phyloP scores from a whole-genome alignment of 768 basidiomycete species.

The Candolleomyces efflorescens region DNA sequence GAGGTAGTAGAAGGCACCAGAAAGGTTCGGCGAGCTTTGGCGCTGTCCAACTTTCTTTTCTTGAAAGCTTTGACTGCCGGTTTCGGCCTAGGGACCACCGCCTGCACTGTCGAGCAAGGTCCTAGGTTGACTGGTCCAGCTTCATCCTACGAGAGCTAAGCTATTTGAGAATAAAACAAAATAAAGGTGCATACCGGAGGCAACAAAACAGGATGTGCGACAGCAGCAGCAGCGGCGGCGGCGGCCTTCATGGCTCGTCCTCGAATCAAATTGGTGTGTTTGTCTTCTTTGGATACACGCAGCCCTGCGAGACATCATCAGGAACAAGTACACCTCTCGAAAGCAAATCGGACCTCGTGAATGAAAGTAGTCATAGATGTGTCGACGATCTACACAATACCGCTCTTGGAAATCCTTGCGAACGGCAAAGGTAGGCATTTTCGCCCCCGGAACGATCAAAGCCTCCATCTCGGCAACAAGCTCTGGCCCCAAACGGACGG shows the following conservation, averaged over 20 bases:
- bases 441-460: constrained; percentile 64
- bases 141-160: background rate
- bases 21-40: background rate
- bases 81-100: background rate
- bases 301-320: constrained; percentile 30
- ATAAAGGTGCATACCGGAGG: background rate
- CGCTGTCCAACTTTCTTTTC: background rate
- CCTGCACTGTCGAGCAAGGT: background rate
- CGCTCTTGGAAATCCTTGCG: constrained; percentile 69
- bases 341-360: constrained; percentile 33
- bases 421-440: constrained; percentile 73
- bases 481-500: constrained; percentile 60
- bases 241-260: constrained; percentile 34
- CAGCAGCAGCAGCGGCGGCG: background rate
- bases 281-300: constrained; percentile 63
- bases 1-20: constrained; percentile 1
- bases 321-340: background rate
- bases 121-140: background rate
- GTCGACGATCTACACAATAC: constrained; percentile 65
- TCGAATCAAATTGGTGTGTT: constrained; percentile 48
- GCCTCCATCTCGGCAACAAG: constrained; percentile 70
- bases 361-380: constrained; percentile 80
- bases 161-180: background rate
- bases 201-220: background rate
- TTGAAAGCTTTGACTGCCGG: background rate